Conservation (phyloP, 805 yeast genomes). For the Candida manassasensis region DNA sequence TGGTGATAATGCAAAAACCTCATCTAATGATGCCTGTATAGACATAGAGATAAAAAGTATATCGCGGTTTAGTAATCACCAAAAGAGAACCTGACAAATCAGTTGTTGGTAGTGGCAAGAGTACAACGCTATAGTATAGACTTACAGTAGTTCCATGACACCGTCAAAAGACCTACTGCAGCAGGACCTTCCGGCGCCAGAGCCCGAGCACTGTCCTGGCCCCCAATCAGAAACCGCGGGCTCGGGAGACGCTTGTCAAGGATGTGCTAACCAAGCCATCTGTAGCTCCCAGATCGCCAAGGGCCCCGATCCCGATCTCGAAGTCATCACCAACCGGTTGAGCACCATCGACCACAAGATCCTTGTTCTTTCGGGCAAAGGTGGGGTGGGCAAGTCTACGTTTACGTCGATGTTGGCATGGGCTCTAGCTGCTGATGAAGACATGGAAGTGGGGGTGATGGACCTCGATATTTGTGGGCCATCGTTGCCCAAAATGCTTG, state of each 20-base stretch:
- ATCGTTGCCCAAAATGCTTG: constrained; percentile 89
- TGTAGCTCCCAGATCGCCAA: constrained; percentile 80
- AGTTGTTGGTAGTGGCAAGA: too few relatives aligned
- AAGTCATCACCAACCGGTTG: constrained; percentile 65
- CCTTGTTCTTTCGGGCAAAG: constrained; percentile 74
- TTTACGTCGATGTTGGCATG: constrained; percentile 94
- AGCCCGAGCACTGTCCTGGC: constrained; percentile 98
- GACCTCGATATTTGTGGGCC: constrained; percentile 98
- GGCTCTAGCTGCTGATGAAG: constrained; percentile 82
- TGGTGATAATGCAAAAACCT: too few relatives aligned
- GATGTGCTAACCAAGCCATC: constrained; percentile 90
- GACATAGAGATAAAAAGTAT: too few relatives aligned
- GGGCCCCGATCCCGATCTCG: constrained; percentile 94
- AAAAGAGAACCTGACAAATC: too few relatives aligned
- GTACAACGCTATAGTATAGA: too few relatives aligned
- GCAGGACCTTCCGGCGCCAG: constrained; percentile 50
- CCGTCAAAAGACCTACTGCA: constrained; percentile 16
- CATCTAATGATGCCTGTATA: too few relatives aligned
- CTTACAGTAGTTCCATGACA: constrained; percentile 21
- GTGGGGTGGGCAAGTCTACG: constrained; percentile 98
- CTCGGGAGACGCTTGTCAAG: constrained; percentile 85
- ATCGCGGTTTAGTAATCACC: too few relatives aligned
- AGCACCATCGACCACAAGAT: constrained; percentile 70
- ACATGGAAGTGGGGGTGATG: constrained; percentile 89
- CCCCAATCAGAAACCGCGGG: constrained; percentile 95